These are phyloP conservation scores for Suillus luteus DNA, from an alignment of 768 basidiomycete genomes.

Conservation along the genomic window DNA sequence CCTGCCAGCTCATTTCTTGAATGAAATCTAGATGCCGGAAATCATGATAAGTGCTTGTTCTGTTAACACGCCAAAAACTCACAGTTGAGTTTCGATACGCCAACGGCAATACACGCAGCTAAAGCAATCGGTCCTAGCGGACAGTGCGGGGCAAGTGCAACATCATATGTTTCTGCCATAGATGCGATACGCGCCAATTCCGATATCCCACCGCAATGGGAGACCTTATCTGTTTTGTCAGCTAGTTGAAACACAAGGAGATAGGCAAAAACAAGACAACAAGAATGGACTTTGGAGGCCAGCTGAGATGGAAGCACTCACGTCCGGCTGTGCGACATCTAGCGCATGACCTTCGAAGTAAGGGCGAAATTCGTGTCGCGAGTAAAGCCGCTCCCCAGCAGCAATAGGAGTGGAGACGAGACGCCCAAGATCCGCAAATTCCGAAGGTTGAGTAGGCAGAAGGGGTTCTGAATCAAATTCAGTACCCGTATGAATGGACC, in stretches of 20 bases:
- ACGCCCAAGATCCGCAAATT: slow-evolving; percentile 59
- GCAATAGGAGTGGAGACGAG: slow-evolving; percentile 62
- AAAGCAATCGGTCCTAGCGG: slow-evolving; percentile 72
- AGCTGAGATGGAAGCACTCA: slow-evolving; percentile 29
- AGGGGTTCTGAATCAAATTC: slow-evolving; percentile 46
- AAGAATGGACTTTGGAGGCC: neutral
- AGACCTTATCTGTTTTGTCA: slow-evolving; percentile 37
- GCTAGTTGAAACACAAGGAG: neutral
- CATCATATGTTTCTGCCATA: slow-evolving; percentile 68
- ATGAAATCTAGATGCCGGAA: slow-evolving; percentile 44
- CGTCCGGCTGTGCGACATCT: slow-evolving; percentile 72
- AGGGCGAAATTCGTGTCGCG: slow-evolving; percentile 61
- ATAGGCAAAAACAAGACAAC: neutral
- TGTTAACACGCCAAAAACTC: slow-evolving; percentile 21
- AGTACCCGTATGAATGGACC: slow-evolving; percentile 1
- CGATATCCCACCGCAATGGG: slow-evolving; percentile 62
- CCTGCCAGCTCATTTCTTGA: slow-evolving; percentile 69
- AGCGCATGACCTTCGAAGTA: slow-evolving; percentile 65
- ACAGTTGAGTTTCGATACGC: slow-evolving; percentile 61
- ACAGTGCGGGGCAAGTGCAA: slow-evolving; percentile 73
- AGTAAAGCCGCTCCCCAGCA: slow-evolving; percentile 64
- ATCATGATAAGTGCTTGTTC: neutral
- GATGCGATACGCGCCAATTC: slow-evolving; percentile 60
- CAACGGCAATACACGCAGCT: slow-evolving; percentile 70
- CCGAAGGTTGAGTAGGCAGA: slow-evolving; percentile 58